A percentile compares a stretch with the other conserved stretches of the same genome.
Conservation (phyloP, 495 filamentous ascomycete genomes). For the Pseudoneurospora amorphoporcata region DNA sequence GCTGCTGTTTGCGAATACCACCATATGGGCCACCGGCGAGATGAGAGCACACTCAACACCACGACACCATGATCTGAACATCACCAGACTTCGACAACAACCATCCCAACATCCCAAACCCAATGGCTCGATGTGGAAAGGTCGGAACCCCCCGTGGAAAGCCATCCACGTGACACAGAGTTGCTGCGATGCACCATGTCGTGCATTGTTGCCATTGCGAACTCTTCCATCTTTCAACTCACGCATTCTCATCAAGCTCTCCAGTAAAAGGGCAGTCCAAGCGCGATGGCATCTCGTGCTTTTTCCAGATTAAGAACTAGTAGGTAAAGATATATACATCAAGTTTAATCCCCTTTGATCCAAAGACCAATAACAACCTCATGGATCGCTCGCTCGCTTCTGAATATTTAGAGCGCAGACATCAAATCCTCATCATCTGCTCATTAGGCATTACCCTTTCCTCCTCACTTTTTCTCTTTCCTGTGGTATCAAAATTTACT, state of each 20-base stretch:
- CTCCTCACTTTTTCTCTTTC: background rate
- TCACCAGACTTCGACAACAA: background rate
- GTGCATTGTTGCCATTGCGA: conserved; percentile 20
- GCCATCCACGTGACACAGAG: conserved; percentile 24
- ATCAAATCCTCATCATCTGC: background rate
- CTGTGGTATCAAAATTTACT: background rate
- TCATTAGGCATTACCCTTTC: background rate
- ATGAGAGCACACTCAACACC: background rate
- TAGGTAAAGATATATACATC: background rate
- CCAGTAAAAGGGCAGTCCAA: background rate
- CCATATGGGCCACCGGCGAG: background rate
- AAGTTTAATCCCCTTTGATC: background rate
- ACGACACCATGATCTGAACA: background rate
- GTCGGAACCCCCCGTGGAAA: background rate
- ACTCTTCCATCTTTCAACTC: conserved; percentile 1
- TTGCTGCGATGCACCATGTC: conserved; percentile 30
- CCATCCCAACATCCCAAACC: background rate
- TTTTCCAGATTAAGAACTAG: background rate
- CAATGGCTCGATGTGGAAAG: background rate
- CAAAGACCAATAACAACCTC: background rate
- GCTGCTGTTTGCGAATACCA: background rate
- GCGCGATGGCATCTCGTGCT: background rate
- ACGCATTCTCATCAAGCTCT: background rate
- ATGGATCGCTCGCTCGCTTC: background rate
- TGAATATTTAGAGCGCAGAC: background rate